Percentiles rank a stretch among this genome's conserved stretches.
Evolutionary conservation across 2,329 filamentous ascomycete species (phyloP).

Genomic region (Diplodia mutila): DNA sequence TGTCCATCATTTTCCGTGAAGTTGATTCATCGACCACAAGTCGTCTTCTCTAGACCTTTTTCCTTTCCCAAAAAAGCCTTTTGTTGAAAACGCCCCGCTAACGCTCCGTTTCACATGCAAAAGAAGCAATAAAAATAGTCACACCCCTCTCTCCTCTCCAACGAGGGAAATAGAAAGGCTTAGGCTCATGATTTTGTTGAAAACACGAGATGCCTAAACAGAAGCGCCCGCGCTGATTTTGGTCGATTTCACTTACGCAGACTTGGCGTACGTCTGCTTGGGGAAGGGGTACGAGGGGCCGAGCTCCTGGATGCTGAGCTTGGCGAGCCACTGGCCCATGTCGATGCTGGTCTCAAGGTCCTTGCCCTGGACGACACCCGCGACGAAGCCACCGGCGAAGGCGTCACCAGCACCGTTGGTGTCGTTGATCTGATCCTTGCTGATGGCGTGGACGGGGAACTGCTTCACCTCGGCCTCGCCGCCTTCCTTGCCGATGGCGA

Average conservation of each 20-base stretch:
- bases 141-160: neutral
- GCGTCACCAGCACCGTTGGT: conserved; percentile 97
- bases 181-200: conserved; percentile 16
- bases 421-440: conserved; percentile 80
- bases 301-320: conserved; percentile 90
- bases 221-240: conserved; percentile 41
- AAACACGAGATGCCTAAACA: conserved; percentile 39
- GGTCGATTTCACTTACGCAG: conserved; percentile 24
- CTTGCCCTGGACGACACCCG: conserved; percentile 85
- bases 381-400: conserved; percentile 91
- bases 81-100: conserved; percentile 12
- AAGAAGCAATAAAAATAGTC: conserved; percentile 3
- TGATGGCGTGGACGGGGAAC: conserved; percentile 80
- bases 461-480: conserved; percentile 68
- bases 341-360: conserved; percentile 77
- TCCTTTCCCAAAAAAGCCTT: neutral
- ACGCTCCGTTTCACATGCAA: conserved; percentile 11
- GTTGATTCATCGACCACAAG: conserved; percentile 20
- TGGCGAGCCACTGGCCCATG: conserved; percentile 95
- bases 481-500: conserved; percentile 72
- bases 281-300: conserved; percentile 62
- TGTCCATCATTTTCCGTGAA: conserved; percentile 1
- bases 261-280: conserved; percentile 44
- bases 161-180: neutral
- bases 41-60: conserved; percentile 8